phyloP scores from a whole-genome alignment of 1,284 basidiomycete genomes.

The Phylloboletellus chloephorus region DNA sequence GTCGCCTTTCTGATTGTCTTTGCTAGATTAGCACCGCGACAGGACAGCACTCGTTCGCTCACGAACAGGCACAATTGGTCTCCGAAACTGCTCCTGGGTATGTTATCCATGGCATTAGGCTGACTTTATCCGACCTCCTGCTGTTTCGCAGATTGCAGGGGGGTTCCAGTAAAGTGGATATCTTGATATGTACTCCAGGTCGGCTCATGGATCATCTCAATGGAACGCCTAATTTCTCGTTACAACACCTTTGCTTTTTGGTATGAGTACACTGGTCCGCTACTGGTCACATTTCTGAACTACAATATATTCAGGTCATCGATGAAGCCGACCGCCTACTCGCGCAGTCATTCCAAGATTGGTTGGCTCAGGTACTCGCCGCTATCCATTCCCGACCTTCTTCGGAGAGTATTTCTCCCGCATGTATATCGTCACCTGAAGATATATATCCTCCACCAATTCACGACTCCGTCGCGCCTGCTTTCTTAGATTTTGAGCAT shows the following conservation, averaged over 20 bases:
- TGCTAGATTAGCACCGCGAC: constrained; percentile 71
- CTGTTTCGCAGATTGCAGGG: constrained; percentile 47
- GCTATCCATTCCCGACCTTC: constrained; percentile 54
- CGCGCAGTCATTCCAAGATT: constrained; percentile 94
- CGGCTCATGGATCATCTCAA: constrained; percentile 91
- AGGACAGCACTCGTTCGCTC: constrained; percentile 79
- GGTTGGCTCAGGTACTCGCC: constrained; percentile 77
- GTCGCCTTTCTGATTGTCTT: constrained; percentile 2
- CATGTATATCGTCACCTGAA: constrained; percentile 2
- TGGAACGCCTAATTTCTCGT: constrained; percentile 82
- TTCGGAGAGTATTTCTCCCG: constrained; percentile 7
- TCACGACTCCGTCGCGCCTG: constrained; percentile 57
- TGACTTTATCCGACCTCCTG: background rate
- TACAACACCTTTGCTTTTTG: constrained; percentile 92
- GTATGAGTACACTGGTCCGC: constrained; percentile 35
- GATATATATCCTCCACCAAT: constrained; percentile 17
- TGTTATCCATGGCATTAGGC: constrained; percentile 12
- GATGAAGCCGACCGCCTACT: constrained; percentile 97
- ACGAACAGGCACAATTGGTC: constrained; percentile 73
- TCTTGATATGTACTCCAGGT: constrained; percentile 94
- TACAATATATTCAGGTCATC: constrained; percentile 59
- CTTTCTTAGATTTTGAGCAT: constrained; percentile 45
- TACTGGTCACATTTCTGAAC: constrained; percentile 5
- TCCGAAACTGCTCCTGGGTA: constrained; percentile 48
- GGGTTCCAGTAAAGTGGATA: constrained; percentile 86